Evolutionary conservation across 192 early-diverging fungal genomes (phyloP), one percentile per base, ranked within the genome.

Genomic region (Pilaira anomala): DNA sequence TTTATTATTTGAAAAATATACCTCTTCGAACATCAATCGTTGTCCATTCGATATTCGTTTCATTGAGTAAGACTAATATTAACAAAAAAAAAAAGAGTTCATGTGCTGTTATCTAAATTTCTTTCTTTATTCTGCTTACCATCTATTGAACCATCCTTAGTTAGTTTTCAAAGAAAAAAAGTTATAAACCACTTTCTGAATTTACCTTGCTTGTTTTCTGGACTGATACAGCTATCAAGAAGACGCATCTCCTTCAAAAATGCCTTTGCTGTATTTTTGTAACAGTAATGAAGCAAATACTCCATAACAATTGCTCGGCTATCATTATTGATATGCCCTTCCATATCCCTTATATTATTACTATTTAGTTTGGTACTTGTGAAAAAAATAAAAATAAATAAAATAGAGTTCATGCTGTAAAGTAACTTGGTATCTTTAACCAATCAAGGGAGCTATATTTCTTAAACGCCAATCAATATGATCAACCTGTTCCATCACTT

Each of bases 201-300:
- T 36, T 36, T 36, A 36, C 33, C 33, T 36, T 36, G 6, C 7
- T 36, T 36, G 33, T 36, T 9, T 36, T 36, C 33, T 36, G 33
- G 33, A 1, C 11, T 36, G 11, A 28, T 41, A 41, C 55, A 57
- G 16, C 12, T 40, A 14, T 57, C 55, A 6, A 57, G 18, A 22
- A 36, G 21, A 16, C 21, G 29, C 13, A 29, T 40, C 14, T 57
- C 55, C 18, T 21, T 57, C 6, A 57, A 24, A 24, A 63, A 50
- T 28, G 61, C 49, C 7, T 63, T 63, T 19, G 61, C 61, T 7
- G 61, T 63, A 29, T 63, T 52, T 39, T 63, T 63, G 21, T 52
- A 63, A 11, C 61, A 63, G 22, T 52, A 40, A 26, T 63, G 46
- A 40, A 63, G 29, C 3, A 63, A 24, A 24, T 63, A 63, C 41